Percentiles rank a stretch among this genome's conserved stretches.
Evolutionary conservation across 768 basidiomycete species (phyloP).

Genomic region (Rhodotorula graminis): DNA sequence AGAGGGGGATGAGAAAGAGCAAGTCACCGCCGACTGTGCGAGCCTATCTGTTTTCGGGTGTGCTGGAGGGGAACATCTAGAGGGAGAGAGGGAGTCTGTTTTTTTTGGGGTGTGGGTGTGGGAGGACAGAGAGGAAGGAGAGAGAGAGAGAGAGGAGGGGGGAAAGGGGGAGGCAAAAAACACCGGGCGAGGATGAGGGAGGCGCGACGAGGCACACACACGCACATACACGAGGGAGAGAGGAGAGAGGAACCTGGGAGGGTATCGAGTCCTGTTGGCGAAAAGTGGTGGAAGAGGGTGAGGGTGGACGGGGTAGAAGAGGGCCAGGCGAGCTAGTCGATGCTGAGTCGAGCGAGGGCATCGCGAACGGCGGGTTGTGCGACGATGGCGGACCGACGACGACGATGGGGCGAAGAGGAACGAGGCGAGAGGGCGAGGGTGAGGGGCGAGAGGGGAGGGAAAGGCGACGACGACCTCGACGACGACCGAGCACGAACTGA

Average conservation of each 20-base stretch:
- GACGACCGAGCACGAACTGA: slow-evolving; percentile 15
- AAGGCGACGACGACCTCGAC: background rate
- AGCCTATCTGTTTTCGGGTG: background rate
- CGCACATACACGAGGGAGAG: background rate
- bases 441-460: background rate
- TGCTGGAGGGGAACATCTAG: background rate
- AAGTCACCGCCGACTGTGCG: background rate
- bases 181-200: background rate
- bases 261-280: background rate
- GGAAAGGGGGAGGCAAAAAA: background rate
- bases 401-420: no score
- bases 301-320: background rate
- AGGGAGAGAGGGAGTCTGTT: background rate
- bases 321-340: background rate
- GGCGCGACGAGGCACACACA: background rate
- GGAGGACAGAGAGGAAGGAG: background rate
- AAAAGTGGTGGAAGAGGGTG: background rate
- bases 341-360: background rate
- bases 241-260: background rate
- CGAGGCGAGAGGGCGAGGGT: background rate
- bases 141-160: background rate
- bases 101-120: background rate
- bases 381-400: background rate
- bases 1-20: background rate
- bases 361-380: background rate